Evolutionary conservation across 805 yeast genomes (phyloP).

Genomic region (Ogataea dorogensis): DNA sequence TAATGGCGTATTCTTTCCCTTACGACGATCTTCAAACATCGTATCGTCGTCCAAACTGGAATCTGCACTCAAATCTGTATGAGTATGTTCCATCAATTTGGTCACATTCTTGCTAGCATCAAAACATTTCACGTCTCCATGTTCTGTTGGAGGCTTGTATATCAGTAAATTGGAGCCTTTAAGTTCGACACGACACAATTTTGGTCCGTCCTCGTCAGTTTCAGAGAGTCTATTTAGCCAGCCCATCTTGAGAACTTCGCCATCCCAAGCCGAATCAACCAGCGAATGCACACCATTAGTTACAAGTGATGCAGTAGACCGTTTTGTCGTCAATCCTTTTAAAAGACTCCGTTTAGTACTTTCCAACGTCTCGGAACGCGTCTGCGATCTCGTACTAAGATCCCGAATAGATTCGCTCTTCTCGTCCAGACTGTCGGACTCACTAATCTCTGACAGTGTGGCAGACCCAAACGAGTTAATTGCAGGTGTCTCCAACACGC

Average conservation of each 20-base stretch:
- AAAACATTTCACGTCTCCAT: constrained; percentile 40
- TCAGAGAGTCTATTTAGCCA: constrained; percentile 56
- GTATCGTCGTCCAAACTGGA: constrained; percentile 4
- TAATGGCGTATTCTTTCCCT: constrained; percentile 7
- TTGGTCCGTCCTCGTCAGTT: constrained; percentile 35
- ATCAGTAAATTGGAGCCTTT: constrained; percentile 65
- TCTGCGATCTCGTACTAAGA: constrained; percentile 1
- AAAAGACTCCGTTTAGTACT: constrained; percentile 15
- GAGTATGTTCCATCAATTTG: constrained; percentile 1
- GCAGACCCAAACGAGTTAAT: constrained; percentile 4
- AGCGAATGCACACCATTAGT: constrained; percentile 16
- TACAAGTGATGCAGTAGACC: constrained; percentile 18
- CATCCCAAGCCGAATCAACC: constrained; percentile 35
- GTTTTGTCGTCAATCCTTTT: constrained; percentile 20
- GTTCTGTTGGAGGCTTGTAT: constrained; percentile 54
- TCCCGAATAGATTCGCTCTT: constrained; percentile 2
- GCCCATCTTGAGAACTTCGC: constrained; percentile 45
- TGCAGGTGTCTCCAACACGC: constrained; percentile 8
- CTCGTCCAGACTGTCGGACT: constrained; percentile 5
- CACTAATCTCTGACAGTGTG: constrained; percentile 12
- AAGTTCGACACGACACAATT: constrained; percentile 62
- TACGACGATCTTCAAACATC: constrained; percentile 2
- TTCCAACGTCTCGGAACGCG: constrained; percentile 9
- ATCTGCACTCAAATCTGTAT: not conserved
- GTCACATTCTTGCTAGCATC: constrained; percentile 8